Percentiles rank a stretch among this genome's conserved stretches.
Evolutionary conservation across 2,329 filamentous ascomycete genomes (phyloP).

Genomic region (Gaeumannomyces sp.): DNA sequence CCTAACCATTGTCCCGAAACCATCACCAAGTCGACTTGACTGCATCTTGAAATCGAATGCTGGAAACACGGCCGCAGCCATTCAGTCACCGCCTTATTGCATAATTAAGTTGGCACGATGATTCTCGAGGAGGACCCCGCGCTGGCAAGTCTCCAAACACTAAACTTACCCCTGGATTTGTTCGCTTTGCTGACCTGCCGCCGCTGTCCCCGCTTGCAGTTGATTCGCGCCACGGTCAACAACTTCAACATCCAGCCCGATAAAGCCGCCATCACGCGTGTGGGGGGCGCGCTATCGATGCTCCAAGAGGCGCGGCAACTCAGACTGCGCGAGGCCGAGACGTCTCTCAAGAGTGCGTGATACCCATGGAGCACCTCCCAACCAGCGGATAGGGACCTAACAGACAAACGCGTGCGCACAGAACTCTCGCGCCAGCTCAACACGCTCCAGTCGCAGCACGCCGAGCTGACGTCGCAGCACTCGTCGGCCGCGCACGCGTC

Average conservation of each 20-base stretch:
- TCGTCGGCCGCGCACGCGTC: conserved; percentile 74
- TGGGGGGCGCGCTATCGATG: conserved; percentile 74
- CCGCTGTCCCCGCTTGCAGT: conserved; percentile 39
- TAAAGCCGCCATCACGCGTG: conserved; percentile 74
- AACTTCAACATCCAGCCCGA: conserved; percentile 96
- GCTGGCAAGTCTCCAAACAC: conserved; percentile 3
- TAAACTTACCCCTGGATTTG: background rate
- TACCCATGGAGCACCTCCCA: conserved; percentile 7
- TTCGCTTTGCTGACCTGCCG: background rate
- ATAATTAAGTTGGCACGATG: background rate
- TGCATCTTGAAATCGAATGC: background rate
- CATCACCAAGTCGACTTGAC: background rate
- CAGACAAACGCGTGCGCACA: conserved; percentile 13
- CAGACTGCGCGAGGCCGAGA: conserved; percentile 64
- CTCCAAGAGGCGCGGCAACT: conserved; percentile 80
- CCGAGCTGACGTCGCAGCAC: conserved; percentile 68
- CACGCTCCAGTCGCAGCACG: conserved; percentile 68
- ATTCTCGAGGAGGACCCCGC: conserved; percentile 9
- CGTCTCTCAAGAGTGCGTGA: conserved; percentile 52
- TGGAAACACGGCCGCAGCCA: background rate
- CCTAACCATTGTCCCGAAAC: background rate
- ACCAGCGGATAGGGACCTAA: too few relatives aligned
- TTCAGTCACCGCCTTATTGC: too few relatives aligned
- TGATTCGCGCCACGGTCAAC: conserved; percentile 83
- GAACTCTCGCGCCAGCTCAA: conserved; percentile 69